These are phyloP conservation scores for Cerrena zonata DNA, from an alignment of 1,284 basidiomycete species.

Conservation along the genomic window DNA sequence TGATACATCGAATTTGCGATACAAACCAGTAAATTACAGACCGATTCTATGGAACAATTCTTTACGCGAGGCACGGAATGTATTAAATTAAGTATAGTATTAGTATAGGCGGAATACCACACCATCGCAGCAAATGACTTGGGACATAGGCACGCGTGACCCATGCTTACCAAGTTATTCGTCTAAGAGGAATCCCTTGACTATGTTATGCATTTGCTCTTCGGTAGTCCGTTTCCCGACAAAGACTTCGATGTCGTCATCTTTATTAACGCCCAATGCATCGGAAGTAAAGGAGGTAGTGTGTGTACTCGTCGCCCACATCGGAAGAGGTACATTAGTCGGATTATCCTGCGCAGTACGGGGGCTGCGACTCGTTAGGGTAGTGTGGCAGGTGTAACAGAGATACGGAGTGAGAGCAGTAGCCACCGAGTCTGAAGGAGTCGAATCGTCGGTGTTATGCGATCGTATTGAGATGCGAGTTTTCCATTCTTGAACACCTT, in stretches of 20 bases:
- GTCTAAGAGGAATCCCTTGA: slow-evolving; percentile 13
- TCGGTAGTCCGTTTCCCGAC: slow-evolving; percentile 3
- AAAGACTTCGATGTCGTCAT: slow-evolving; percentile 1
- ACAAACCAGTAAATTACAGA: too few species aligned
- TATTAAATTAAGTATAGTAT: too few species aligned
- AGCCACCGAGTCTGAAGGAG: neutral
- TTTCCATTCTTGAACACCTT: slow-evolving; percentile 14
- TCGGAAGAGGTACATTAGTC: slow-evolving; percentile 4
- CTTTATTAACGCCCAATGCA: neutral
- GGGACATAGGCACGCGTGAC: too few species aligned
- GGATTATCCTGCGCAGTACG: slow-evolving; percentile 1
- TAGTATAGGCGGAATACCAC: too few species aligned
- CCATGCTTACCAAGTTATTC: too few species aligned
- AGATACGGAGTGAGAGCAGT: slow-evolving; percentile 8
- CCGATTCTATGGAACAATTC: too few species aligned
- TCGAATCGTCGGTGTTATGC: neutral
- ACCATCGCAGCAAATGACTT: too few species aligned
- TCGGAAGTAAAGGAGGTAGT: neutral
- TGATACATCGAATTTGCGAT: too few species aligned
- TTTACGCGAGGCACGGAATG: too few species aligned
- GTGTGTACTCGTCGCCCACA: slow-evolving; percentile 7
- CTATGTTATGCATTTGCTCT: slow-evolving; percentile 10
- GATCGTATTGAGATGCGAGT: slow-evolving; percentile 16
- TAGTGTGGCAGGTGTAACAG: slow-evolving; percentile 17
- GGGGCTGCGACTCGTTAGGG: slow-evolving; percentile 13